These are phyloP conservation scores for Globisporangium parvum DNA, from an alignment of 352 stramenopile genomes.

Conservation along the genomic window DNA sequence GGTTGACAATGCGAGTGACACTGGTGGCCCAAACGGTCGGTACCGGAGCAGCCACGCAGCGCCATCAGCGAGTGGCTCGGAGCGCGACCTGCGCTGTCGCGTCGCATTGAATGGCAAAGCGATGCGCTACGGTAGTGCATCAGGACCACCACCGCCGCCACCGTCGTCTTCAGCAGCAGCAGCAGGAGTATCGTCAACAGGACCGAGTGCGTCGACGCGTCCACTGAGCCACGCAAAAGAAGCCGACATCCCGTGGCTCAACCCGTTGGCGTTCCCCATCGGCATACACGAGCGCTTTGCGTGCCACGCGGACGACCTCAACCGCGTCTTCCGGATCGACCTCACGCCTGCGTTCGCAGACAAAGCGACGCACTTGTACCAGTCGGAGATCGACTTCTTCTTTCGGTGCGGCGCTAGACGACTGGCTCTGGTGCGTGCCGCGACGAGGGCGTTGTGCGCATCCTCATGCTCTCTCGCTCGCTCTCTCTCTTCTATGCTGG, in stretches of 20 bases:
- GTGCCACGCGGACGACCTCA: slow-evolving; percentile 47
- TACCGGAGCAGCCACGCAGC: neutral
- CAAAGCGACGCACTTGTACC: slow-evolving; percentile 39
- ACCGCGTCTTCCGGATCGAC: slow-evolving; percentile 62
- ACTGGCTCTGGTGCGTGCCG: neutral
- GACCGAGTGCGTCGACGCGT: neutral
- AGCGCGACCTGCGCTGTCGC: too few relatives aligned
- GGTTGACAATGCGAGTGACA: too few relatives aligned
- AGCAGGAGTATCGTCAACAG: neutral
- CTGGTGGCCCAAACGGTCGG: too few relatives aligned
- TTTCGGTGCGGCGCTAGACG: slow-evolving; percentile 19
- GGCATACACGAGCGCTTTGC: slow-evolving; percentile 51
- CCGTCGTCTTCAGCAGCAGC: neutral
- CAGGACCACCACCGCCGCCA: neutral
- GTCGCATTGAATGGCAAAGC: neutral
- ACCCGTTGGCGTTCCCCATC: slow-evolving; percentile 35
- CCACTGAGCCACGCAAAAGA: slow-evolving; percentile 5
- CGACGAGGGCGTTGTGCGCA: too few relatives aligned
- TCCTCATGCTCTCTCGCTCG: too few relatives aligned
- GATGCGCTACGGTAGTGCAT: neutral
- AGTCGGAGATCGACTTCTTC: slow-evolving; percentile 64
- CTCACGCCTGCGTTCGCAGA: slow-evolving; percentile 47
- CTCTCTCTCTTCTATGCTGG: neutral
- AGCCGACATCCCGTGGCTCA: slow-evolving; percentile 50
- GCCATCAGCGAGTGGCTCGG: neutral